These are phyloP conservation scores for Glonium stellatum DNA, from an alignment of 495 filamentous ascomycete genomes.

Conservation along the genomic window DNA sequence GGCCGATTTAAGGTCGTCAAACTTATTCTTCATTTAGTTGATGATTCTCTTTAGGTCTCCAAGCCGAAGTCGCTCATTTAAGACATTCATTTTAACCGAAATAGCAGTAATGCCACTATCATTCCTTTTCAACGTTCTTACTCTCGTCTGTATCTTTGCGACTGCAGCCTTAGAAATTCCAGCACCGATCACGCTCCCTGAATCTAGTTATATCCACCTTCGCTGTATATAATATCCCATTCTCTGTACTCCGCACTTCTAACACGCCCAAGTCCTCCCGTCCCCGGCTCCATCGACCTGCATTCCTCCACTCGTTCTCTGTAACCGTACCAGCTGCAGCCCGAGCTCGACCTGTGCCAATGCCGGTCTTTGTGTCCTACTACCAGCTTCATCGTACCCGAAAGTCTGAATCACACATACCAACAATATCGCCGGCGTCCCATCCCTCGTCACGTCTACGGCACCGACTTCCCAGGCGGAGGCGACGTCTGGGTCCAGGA, in stretches of 20 bases:
- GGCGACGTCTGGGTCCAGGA: not conserved
- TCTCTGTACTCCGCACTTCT: not conserved
- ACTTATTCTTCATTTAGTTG: no score
- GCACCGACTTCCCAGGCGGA: not conserved
- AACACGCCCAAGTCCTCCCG: not conserved
- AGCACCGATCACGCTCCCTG: not conserved
- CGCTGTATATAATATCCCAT: not conserved
- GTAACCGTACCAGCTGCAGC: not conserved
- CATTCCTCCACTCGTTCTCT: not conserved
- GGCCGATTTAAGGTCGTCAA: no score
- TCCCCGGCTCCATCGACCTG: not conserved
- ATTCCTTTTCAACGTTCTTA: not conserved
- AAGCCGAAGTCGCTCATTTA: not conserved
- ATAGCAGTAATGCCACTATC: not conserved
- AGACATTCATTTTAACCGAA: not conserved
- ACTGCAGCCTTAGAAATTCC: not conserved
- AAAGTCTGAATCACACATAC: not conserved
- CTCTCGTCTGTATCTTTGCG: not conserved
- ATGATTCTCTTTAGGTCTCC: no score
- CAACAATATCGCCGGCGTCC: not conserved
- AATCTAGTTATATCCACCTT: not conserved
- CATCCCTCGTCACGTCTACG: not conserved
- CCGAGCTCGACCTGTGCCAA: not conserved
- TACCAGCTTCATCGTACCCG: not conserved
- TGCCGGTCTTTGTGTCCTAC: not conserved